phyloP scores from a whole-genome alignment of 805 yeast species.

The Sugiyamaella lignohabitans region DNA sequence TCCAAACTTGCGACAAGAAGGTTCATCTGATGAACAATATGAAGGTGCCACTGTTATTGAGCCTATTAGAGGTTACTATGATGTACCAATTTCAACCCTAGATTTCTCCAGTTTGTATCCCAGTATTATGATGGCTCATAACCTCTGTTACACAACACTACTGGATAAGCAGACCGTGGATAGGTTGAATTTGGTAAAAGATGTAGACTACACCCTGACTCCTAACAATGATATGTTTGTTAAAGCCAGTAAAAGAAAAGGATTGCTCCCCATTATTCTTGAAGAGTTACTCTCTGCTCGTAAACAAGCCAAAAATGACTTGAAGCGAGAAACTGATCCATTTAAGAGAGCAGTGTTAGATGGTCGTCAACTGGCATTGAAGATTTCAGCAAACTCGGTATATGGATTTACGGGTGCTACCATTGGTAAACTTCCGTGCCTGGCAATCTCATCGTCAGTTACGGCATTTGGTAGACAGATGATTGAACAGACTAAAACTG shows the following conservation, averaged over 20 bases:
- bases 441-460: constrained; percentile 91
- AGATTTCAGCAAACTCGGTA: constrained; percentile 95
- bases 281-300: constrained; percentile 86
- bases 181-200: constrained; percentile 55
- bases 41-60: constrained; percentile 99
- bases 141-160: constrained; percentile 88
- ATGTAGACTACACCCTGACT: constrained; percentile 72
- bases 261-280: constrained; percentile 86
- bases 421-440: constrained; percentile 91
- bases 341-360: constrained; percentile 88
- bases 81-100: constrained; percentile 93
- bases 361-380: constrained; percentile 95
- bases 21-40: constrained; percentile 79
- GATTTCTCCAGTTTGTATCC: constrained; percentile 98
- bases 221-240: constrained; percentile 94
- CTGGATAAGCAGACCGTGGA: constrained; percentile 63
- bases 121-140: constrained; percentile 98
- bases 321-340: constrained; percentile 90
- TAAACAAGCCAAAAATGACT: constrained; percentile 84
- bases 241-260: constrained; percentile 60
- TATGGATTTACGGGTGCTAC: constrained; percentile 99
- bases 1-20: constrained; percentile 80
- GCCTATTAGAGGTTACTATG: constrained; percentile 91
- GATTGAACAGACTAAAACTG: constrained; percentile 87
- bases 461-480: constrained; percentile 95